Evolutionary conservation across 225 moss, liverwort and hornwort species (phyloP), one percentile per base, ranked within the genome.

Genomic region (Lunularia cruciata): DNA sequence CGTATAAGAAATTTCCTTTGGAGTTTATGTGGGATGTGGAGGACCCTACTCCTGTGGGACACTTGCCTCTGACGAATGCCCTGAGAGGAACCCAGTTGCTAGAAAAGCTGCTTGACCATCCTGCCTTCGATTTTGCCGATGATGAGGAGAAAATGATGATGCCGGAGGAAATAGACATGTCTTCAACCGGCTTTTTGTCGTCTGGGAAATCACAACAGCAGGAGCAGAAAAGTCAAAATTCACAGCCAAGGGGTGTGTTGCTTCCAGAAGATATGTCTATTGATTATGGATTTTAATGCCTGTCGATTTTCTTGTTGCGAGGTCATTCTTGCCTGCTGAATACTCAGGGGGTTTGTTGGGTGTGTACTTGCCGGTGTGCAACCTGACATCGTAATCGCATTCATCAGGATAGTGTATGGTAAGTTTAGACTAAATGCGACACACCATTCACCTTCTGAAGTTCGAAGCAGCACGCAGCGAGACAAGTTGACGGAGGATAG

Each of bases 21-120:
- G 96, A 98, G 69, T 98, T 98, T 26, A 87, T 65, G 48, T 98
- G 96, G 96, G 96, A 98, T 10, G 81, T 83, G 0, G 89, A 83
- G 1, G 91, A 90, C 12, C 76, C 93, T 13, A 93, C 93, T 20
- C 96, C 96, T 0, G 65, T 66, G 9, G 96, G 96, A 15, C 96
- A 98, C 40, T 67, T 98, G 39, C 96, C 96, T 35, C 89, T 98
- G 32, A 98, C 96, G 0, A 98, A 98, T 36, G 92, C 92, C 1
- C 73, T 98, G 60, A 68, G 96, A 7, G 96, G 96, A 2, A 98
- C 93, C 7, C 86, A 89, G 47, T 73, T 98, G 26, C 75, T 98
- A 1, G 86, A 77, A 62, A 87, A 89, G 71, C 74, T 98, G 8
- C 83, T 98, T 5, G 66, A 47, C 4, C 96, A 98, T 67, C 93